Evolutionary conservation across 2,329 filamentous ascomycete genomes (phyloP).

Genomic region (Diaporthe amygdali): DNA sequence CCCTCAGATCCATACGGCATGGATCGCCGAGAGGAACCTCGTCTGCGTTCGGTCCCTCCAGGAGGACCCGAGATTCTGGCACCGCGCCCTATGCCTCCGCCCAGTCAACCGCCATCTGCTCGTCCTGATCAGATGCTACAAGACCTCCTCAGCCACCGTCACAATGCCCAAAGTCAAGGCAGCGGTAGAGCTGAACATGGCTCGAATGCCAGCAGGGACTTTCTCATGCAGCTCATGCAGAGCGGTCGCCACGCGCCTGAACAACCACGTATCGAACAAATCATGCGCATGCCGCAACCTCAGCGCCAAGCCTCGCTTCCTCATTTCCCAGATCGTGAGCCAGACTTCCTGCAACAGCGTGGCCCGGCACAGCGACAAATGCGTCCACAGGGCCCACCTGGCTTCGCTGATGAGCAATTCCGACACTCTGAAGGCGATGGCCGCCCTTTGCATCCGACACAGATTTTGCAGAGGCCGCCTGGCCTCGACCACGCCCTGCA

Average conservation of each 20-base stretch:
- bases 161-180: conserved; percentile 58
- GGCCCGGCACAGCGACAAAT: conserved; percentile 43
- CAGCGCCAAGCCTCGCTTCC: conserved; percentile 54
- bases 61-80: conserved; percentile 58
- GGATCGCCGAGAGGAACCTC: conserved; percentile 50
- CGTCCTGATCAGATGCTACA: conserved; percentile 66
- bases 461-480: conserved; percentile 69
- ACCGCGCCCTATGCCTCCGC: conserved; percentile 51
- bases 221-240: conserved; percentile 85
- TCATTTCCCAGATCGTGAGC: conserved; percentile 53
- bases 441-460: conserved; percentile 60
- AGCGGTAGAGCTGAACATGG: conserved; percentile 51
- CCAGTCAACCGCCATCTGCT: conserved; percentile 48
- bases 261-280: conserved; percentile 56
- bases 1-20: conserved; percentile 53
- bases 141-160: conserved; percentile 64
- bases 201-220: conserved; percentile 66
- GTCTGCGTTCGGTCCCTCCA: conserved; percentile 44
- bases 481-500: conserved; percentile 58
- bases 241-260: conserved; percentile 53
- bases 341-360: conserved; percentile 51
- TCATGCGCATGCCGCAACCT: conserved; percentile 59
- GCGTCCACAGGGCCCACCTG: conserved; percentile 52
- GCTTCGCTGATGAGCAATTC: conserved; percentile 60
- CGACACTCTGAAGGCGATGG: conserved; percentile 53